These are phyloP conservation scores for Monilinia laxa DNA, from an alignment of 2,329 filamentous ascomycete species.

Conservation along the genomic window DNA sequence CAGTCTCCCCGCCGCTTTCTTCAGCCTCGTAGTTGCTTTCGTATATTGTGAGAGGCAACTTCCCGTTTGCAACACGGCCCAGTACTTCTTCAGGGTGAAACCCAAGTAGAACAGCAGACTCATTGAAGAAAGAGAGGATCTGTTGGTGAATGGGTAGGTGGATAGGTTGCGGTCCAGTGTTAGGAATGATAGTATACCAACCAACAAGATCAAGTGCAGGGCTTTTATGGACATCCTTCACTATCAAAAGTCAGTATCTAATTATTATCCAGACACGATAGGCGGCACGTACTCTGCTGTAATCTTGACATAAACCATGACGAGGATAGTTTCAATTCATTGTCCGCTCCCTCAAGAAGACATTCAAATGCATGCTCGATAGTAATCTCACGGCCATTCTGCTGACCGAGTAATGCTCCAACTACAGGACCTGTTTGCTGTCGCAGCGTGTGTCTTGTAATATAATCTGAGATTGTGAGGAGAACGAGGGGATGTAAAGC, in stretches of 20 bases:
- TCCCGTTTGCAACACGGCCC: slow-evolving; percentile 64
- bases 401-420: slow-evolving; percentile 86
- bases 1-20: slow-evolving; percentile 49
- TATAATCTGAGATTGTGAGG: slow-evolving; percentile 94
- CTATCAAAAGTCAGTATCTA: slow-evolving; percentile 46
- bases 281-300: slow-evolving; percentile 69
- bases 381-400: slow-evolving; percentile 85
- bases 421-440: slow-evolving; percentile 73
- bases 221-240: slow-evolving; percentile 84
- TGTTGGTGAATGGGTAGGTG: slow-evolving; percentile 75
- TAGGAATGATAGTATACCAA: slow-evolving; percentile 81
- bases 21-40: slow-evolving; percentile 80
- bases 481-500: slow-evolving; percentile 91
- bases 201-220: slow-evolving; percentile 84
- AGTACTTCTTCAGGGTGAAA: slow-evolving; percentile 71
- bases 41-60: slow-evolving; percentile 86
- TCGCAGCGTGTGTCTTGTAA: slow-evolving; percentile 84
- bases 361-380: slow-evolving; percentile 93
- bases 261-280: neutral
- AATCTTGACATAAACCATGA: slow-evolving; percentile 75
- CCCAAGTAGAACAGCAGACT: slow-evolving; percentile 79
- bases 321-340: slow-evolving; percentile 61
- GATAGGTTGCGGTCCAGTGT: slow-evolving; percentile 65
- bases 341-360: slow-evolving; percentile 50
- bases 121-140: slow-evolving; percentile 72